Conservation (phyloP, 2,329 filamentous ascomycete genomes). For the Arthrinium phaeospermum region DNA sequence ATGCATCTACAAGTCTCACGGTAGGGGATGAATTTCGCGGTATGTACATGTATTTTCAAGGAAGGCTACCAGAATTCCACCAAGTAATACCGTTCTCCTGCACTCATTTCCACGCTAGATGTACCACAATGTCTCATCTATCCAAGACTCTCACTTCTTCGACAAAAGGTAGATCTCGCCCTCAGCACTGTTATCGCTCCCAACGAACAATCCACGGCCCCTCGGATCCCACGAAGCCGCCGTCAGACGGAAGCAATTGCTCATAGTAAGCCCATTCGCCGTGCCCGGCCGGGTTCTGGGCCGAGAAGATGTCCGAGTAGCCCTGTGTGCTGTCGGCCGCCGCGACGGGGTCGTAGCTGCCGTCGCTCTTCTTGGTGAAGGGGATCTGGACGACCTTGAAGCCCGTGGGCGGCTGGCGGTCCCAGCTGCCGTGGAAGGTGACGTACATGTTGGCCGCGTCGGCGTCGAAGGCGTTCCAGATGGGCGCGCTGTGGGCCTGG, state of each 20-base stretch:
- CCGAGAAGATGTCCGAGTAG: slow-evolving; percentile 42
- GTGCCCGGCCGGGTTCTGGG: slow-evolving; percentile 38
- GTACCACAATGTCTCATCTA: background rate
- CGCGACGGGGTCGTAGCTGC: slow-evolving; percentile 40
- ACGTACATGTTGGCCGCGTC: slow-evolving; percentile 59
- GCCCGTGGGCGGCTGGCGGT: slow-evolving; percentile 43
- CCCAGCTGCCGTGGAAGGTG: slow-evolving; percentile 67
- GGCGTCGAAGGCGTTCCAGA: slow-evolving; percentile 65
- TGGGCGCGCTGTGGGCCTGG: slow-evolving; percentile 64
- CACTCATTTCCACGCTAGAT: background rate
- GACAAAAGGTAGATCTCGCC: slow-evolving; percentile 40
- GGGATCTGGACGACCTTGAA: slow-evolving; percentile 46
- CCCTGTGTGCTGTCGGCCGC: slow-evolving; percentile 35
- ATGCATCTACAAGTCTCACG: background rate
- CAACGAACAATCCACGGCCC: slow-evolving; percentile 42
- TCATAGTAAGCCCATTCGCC: slow-evolving; percentile 42
- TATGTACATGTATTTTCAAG: background rate
- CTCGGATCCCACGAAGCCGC: slow-evolving; percentile 42
- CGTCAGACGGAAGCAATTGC: slow-evolving; percentile 43
- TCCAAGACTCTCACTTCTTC: slow-evolving; percentile 26
- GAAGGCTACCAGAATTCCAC: background rate
- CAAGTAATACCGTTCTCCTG: background rate
- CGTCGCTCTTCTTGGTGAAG: slow-evolving; percentile 35
- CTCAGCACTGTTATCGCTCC: slow-evolving; percentile 44
- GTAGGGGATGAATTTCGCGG: background rate